Evolutionary conservation across 805 yeast genomes (phyloP).

Genomic region (Lachancea kluyveri): DNA sequence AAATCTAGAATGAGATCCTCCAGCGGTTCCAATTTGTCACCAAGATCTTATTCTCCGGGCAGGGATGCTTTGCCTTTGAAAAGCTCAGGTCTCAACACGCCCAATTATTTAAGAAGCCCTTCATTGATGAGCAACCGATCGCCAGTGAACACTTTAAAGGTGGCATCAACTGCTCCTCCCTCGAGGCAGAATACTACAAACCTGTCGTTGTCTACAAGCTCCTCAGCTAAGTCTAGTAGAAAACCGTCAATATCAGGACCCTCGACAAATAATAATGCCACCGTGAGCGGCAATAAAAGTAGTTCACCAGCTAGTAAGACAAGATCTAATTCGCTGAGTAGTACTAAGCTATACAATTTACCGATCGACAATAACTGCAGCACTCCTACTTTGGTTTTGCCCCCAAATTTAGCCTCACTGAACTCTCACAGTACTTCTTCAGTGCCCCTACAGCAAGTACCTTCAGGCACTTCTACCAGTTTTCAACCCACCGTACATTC

Average conservation of each 20-base stretch:
- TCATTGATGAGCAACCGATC: conserved; percentile 4
- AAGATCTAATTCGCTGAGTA: conserved; percentile 8
- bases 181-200: no score
- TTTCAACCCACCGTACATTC: no score
- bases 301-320: conserved; percentile 6
- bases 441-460: conserved; percentile 11
- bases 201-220: conserved; percentile 12
- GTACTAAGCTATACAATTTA: conserved; percentile 5
- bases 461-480: conserved; percentile 5
- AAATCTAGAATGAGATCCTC: conserved; percentile 4
- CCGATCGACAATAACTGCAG: conserved; percentile 4
- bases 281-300: conserved; percentile 1
- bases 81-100: conserved; percentile 6
- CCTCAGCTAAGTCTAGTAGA: conserved; percentile 17
- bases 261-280: conserved; percentile 3
- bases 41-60: conserved; percentile 7
- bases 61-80: conserved; percentile 4
- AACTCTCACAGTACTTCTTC: conserved; percentile 20
- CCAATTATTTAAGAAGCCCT: conserved; percentile 6
- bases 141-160: conserved; percentile 7
- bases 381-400: conserved; percentile 21
- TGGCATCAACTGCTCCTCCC: no score
- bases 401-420: conserved; percentile 23
- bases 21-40: conserved; percentile 1
- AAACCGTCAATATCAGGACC: conserved; percentile 17